Evolutionary conservation across 805 yeast genomes (phyloP).

Genomic region (Priceomyces medius): DNA sequence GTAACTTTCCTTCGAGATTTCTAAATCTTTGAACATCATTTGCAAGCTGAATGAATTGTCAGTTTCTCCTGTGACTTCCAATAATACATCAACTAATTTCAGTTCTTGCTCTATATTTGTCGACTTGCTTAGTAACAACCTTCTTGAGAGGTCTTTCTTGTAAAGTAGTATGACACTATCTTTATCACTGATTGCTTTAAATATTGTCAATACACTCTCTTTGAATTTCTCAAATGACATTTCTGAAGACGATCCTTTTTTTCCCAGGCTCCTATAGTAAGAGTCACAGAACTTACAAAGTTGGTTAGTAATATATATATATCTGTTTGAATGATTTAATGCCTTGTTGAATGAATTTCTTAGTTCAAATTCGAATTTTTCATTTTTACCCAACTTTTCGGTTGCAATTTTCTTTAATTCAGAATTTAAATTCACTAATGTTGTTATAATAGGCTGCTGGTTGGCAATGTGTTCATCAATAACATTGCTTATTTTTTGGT

Average conservation of each 20-base stretch:
- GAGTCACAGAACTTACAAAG: slow-evolving; percentile 34
- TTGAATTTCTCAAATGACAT: slow-evolving; percentile 16
- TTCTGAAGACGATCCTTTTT: slow-evolving; percentile 9
- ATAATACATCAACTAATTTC: slow-evolving; percentile 22
- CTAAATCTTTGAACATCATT: slow-evolving; percentile 36
- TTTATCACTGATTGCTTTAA: slow-evolving; percentile 34
- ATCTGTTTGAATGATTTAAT: slow-evolving; percentile 16
- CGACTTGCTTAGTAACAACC: slow-evolving; percentile 29
- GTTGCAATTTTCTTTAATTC: slow-evolving; percentile 12
- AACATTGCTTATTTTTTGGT: slow-evolving; percentile 6
- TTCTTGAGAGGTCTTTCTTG: slow-evolving; percentile 35
- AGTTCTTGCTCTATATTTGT: slow-evolving; percentile 19
- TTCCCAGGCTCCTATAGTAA: slow-evolving; percentile 20
- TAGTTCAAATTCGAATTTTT: slow-evolving; percentile 29
- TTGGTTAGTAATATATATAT: slow-evolving; percentile 17
- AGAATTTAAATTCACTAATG: slow-evolving; percentile 15
- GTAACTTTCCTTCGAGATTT: slow-evolving; percentile 18
- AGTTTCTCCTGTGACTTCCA: slow-evolving; percentile 29
- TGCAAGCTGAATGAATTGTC: slow-evolving; percentile 27
- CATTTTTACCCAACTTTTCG: slow-evolving; percentile 14
- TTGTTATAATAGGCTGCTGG: slow-evolving; percentile 8
- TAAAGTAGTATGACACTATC: slow-evolving; percentile 29
- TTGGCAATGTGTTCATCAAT: slow-evolving; percentile 8
- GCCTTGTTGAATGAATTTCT: slow-evolving; percentile 25
- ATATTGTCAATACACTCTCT: slow-evolving; percentile 22